Conservation (phyloP, 768 basidiomycete genomes). For the Hortiboletus campestris region DNA sequence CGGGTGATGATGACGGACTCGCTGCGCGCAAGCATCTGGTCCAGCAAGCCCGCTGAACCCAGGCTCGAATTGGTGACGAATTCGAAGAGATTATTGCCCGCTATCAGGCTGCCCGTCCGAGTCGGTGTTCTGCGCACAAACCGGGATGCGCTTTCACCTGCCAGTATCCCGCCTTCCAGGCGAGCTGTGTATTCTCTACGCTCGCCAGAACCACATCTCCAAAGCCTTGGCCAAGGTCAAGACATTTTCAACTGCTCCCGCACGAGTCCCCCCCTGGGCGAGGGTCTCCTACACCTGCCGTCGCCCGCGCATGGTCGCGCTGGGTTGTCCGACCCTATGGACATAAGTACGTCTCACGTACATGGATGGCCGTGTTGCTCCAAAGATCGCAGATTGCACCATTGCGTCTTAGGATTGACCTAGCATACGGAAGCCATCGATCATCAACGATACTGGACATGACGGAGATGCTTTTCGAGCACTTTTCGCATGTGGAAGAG, state of each 20-base stretch:
- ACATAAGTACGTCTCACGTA: background rate
- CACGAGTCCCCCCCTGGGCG: background rate
- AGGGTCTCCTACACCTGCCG: background rate
- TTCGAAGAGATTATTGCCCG: background rate
- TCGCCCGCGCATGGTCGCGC: conserved; percentile 1
- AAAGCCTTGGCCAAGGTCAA: background rate
- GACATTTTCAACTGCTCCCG: background rate
- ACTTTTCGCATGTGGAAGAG: background rate
- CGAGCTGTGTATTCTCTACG: background rate
- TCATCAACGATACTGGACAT: background rate
- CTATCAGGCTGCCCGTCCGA: background rate
- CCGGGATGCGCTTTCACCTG: background rate
- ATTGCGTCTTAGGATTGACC: background rate
- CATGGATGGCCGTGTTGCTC: background rate
- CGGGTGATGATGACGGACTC: background rate
- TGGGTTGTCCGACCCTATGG: background rate
- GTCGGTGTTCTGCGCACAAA: background rate
- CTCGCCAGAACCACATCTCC: background rate
- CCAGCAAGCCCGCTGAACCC: background rate
- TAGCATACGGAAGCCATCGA: background rate
- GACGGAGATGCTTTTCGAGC: background rate
- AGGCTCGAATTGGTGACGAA: background rate
- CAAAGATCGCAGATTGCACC: background rate
- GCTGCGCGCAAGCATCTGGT: background rate
- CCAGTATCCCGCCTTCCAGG: conserved; percentile 2